Base-by-base conservation (phyloP, 2,329 filamentous ascomycete genomes). In the Lecanosticta acicola region DNA sequence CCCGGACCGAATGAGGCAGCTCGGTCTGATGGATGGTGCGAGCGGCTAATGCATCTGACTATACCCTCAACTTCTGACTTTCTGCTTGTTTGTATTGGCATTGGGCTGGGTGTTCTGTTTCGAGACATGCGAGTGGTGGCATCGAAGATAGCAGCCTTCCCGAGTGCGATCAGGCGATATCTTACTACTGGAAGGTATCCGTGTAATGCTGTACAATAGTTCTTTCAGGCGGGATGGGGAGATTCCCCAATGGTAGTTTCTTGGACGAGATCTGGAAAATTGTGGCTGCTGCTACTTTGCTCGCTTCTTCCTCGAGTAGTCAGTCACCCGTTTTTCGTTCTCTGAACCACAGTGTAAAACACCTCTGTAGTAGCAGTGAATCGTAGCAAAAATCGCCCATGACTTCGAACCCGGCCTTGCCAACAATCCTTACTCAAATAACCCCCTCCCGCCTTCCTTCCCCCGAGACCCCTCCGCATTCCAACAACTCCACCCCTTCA, bases 401-500 rank as follows among this genome's bases (percentile, higher is more conserved):
- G n/a, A n/a, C n/a, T n/a, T n/a, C n/a, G n/a, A n/a, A n/a, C n/a
- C n/a, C n/a, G n/a, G n/a, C n/a, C n/a, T n/a, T n/a, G n/a, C n/a
- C 24, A 29, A 29, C 11, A 5, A 5, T 29, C 11, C 24, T 29
- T 32, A 56, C 50, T 66, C 65, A 29, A 84, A 71, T 57, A 64
- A 67, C 53, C 64, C 69, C 57, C 73, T 63, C 32, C 68, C 71
- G 20, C 69, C 66, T n/a, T n/a, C 29, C 71, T 68, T 35, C 68
- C 65, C n/a, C 77, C 78, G 39, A 80, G 68, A 55, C 84, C 71
- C 42, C 69, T n/a, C 70, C 9, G 79, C 79, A 33, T 85, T 71
- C 76, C 82, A 87, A 61, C 82, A 78, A 20, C 81, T 80, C 48
- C 75, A 79, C 16, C 75, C 76, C 45, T 66, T 71, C 11, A 86